phyloP scores from a whole-genome alignment of 2,329 filamentous ascomycete species.

The Mollisia scopiformis region DNA sequence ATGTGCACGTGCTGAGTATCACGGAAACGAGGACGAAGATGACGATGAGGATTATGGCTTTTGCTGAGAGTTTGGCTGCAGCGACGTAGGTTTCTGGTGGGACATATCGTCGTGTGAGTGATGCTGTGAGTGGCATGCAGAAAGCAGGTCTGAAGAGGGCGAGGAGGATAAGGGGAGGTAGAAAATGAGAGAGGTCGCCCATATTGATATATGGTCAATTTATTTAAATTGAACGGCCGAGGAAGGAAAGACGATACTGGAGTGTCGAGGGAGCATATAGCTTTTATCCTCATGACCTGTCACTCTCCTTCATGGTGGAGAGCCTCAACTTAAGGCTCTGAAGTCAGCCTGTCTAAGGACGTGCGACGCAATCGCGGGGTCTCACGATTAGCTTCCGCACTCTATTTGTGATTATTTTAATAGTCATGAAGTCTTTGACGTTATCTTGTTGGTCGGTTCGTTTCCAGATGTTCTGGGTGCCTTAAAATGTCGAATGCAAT shows the following conservation, averaged over 20 bases:
- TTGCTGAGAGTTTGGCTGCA: slow-evolving; percentile 12
- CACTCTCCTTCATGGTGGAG: no score
- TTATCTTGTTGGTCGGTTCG: neutral
- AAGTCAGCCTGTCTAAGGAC: neutral
- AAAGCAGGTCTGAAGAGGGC: neutral
- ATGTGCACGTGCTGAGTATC: neutral
- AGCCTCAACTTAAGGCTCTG: neutral
- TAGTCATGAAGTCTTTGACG: neutral
- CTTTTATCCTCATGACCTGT: neutral
- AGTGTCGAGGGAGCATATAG: neutral
- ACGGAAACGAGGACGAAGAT: slow-evolving; percentile 4
- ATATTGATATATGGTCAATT: neutral
- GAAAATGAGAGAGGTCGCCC: neutral
- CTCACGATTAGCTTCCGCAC: neutral
- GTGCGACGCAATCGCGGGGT: neutral
- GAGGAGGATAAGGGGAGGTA: neutral
- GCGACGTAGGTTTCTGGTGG: slow-evolving; percentile 4
- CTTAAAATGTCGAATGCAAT: neutral
- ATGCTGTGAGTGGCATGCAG: neutral
- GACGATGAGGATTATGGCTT: slow-evolving; percentile 3
- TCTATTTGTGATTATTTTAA: neutral
- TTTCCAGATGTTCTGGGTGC: neutral
- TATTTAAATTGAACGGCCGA: neutral
- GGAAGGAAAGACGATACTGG: neutral
- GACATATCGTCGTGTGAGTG: neutral